Percentiles rank a stretch among this genome's conserved stretches.
phyloP scores from a whole-genome alignment of 768 basidiomycete species.

The Paxillus ammoniavirescens region DNA sequence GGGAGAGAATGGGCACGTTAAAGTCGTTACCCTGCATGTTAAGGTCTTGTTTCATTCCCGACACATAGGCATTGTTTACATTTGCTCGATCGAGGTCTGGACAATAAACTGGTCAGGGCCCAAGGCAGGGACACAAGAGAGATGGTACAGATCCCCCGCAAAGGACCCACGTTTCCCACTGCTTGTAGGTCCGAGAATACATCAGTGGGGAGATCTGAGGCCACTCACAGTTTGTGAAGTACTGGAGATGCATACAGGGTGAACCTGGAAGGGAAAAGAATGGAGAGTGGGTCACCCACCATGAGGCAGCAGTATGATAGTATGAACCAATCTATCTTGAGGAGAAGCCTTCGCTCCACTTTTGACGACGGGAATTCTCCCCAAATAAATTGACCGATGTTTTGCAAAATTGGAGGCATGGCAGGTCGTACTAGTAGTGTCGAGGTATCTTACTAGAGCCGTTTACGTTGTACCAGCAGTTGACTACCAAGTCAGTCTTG shows the following conservation, averaged over 20 bases:
- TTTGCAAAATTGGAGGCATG: constrained; percentile 1
- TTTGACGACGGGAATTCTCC: constrained; percentile 38
- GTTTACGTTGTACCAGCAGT: no score
- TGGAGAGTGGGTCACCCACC: constrained; percentile 34
- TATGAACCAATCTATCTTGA: constrained; percentile 68
- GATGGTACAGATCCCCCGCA: neutral
- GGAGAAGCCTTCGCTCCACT: constrained; percentile 49
- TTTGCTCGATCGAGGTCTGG: constrained; percentile 68
- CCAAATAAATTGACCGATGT: constrained; percentile 31
- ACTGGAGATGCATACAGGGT: constrained; percentile 34
- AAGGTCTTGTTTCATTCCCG: constrained; percentile 74
- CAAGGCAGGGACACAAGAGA: neutral
- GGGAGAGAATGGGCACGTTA: constrained; percentile 39
- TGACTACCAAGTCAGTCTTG: no score
- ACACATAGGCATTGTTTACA: constrained; percentile 73
- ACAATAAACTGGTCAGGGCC: constrained; percentile 4
- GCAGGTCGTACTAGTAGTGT: no score
- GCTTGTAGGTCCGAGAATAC: neutral
- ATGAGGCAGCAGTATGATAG: constrained; percentile 70
- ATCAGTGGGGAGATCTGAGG: neutral
- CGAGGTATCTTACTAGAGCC: no score
- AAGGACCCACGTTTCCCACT: no score
- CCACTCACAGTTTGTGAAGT: constrained; percentile 62
- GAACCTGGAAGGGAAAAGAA: constrained; percentile 3
- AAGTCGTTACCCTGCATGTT: constrained; percentile 62